Conservation (phyloP, 805 yeast genomes). For the Priceomyces fermenticarens region DNA sequence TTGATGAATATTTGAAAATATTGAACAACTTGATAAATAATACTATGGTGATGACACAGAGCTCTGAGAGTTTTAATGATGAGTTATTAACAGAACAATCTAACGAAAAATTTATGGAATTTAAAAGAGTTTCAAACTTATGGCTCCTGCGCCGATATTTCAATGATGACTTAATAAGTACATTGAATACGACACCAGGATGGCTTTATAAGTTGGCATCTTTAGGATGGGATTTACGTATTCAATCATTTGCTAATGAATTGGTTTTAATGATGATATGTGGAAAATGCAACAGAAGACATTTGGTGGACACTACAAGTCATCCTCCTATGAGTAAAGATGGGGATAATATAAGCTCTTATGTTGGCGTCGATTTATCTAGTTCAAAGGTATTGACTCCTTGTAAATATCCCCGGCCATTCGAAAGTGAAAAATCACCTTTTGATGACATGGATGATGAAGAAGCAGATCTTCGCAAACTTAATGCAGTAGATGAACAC, state of each 20-base stretch:
- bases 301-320: conserved; percentile 21
- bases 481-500: conserved; percentile 27
- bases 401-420: conserved; percentile 21
- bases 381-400: conserved; percentile 27
- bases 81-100: conserved; percentile 4
- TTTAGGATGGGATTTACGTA: conserved; percentile 35
- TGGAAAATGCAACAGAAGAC: conserved; percentile 33
- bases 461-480: conserved; percentile 11
- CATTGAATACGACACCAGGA: conserved; percentile 22
- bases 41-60: conserved; percentile 12
- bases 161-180: conserved; percentile 21
- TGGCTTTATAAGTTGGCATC: conserved; percentile 36
- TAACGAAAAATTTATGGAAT: conserved; percentile 7
- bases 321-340: conserved; percentile 4
- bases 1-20: conserved; percentile 24
- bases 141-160: conserved; percentile 31
- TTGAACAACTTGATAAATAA: conserved; percentile 29
- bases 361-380: conserved; percentile 15
- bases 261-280: conserved; percentile 32
- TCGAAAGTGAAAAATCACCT: conserved; percentile 3
- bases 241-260: conserved; percentile 25
- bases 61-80: conserved; percentile 6
- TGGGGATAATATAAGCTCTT: background rate
- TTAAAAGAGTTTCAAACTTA: conserved; percentile 24
- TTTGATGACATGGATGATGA: conserved; percentile 9